Evolutionary conservation across 2,329 filamentous ascomycete species (phyloP).

Genomic region (Tolypocladium ophioglossoides): DNA sequence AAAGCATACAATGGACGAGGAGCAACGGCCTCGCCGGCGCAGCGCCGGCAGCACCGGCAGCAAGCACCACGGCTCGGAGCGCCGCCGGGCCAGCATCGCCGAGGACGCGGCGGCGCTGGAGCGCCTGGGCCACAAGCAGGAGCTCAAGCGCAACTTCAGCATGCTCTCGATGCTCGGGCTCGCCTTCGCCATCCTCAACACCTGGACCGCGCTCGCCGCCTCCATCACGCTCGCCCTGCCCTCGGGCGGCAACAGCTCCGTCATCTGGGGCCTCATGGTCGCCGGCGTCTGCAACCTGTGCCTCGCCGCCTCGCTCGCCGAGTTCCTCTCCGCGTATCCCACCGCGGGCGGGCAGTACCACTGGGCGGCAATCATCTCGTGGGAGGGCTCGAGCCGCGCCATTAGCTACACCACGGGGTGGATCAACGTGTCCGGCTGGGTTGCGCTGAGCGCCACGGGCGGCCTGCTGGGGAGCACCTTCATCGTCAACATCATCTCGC

Average conservation of each 20-base stretch:
- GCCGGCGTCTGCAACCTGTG: slow-evolving; percentile 60
- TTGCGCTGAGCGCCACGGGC: slow-evolving; percentile 56
- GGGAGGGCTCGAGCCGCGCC: slow-evolving; percentile 47
- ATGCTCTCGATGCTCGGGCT: slow-evolving; percentile 36
- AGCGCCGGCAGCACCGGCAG: background rate
- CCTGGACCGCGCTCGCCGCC: slow-evolving; percentile 37
- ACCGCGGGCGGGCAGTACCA: slow-evolving; percentile 56
- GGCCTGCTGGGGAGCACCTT: slow-evolving; percentile 58
- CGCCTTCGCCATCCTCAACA: slow-evolving; percentile 39
- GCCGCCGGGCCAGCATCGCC: background rate
- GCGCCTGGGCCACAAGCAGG: slow-evolving; percentile 35
- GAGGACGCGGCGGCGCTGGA: slow-evolving; percentile 29
- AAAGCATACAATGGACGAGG: background rate
- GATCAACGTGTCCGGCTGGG: slow-evolving; percentile 65
- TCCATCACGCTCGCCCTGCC: slow-evolving; percentile 44
- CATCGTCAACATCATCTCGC: slow-evolving; percentile 52
- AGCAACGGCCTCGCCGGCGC: slow-evolving; percentile 1
- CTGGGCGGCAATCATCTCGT: slow-evolving; percentile 58
- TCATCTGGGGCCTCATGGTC: slow-evolving; percentile 59
- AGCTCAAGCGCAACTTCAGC: slow-evolving; percentile 39
- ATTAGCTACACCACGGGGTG: slow-evolving; percentile 63
- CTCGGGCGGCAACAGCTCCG: slow-evolving; percentile 58
- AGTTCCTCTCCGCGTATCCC: slow-evolving; percentile 57
- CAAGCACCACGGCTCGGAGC: background rate
- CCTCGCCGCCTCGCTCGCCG: slow-evolving; percentile 57